These are phyloP conservation scores for Peronospora destructor DNA, from an alignment of 352 stramenopile genomes.

Conservation along the genomic window DNA sequence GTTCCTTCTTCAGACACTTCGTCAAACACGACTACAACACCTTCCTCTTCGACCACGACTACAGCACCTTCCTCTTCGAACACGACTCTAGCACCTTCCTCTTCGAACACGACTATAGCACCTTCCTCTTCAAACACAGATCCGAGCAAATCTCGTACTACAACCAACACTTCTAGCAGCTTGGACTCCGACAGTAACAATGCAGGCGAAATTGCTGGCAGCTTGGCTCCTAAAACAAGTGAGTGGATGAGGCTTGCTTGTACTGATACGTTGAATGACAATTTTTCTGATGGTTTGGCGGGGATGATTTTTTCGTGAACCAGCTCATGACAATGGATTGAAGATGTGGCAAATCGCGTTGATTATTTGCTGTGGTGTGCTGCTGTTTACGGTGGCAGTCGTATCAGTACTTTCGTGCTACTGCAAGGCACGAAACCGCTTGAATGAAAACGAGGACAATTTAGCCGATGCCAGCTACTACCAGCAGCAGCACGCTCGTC, in stretches of 20 bases:
- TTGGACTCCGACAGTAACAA: conserved; percentile 12
- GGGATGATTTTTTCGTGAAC: background rate
- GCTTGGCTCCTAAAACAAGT: conserved; percentile 7
- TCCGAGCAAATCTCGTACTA: conserved; percentile 4
- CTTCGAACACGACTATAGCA: conserved; percentile 9
- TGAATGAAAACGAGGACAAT: conserved; percentile 44
- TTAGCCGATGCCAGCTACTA: conserved; percentile 40
- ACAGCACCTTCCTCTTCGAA: conserved; percentile 12
- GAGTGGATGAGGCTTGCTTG: background rate
- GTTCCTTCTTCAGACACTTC: conserved; percentile 21
- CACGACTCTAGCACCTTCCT: too few relatives aligned
- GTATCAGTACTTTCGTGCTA: conserved; percentile 52
- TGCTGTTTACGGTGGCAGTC: conserved; percentile 44
- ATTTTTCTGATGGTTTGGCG: conserved; percentile 2
- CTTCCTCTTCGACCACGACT: conserved; percentile 9
- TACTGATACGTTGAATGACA: background rate
- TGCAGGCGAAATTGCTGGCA: conserved; percentile 14
- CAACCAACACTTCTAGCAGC: conserved; percentile 6
- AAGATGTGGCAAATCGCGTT: conserved; percentile 49
- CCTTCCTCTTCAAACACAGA: conserved; percentile 15
- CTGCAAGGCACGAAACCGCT: conserved; percentile 42
- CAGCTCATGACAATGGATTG: conserved; percentile 24
- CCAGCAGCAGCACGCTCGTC: conserved; percentile 24
- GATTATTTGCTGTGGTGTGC: conserved; percentile 48
- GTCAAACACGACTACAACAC: too few relatives aligned